phyloP scores from a whole-genome alignment of 306 rosid genomes.

The Acacia acuminata region DNA sequence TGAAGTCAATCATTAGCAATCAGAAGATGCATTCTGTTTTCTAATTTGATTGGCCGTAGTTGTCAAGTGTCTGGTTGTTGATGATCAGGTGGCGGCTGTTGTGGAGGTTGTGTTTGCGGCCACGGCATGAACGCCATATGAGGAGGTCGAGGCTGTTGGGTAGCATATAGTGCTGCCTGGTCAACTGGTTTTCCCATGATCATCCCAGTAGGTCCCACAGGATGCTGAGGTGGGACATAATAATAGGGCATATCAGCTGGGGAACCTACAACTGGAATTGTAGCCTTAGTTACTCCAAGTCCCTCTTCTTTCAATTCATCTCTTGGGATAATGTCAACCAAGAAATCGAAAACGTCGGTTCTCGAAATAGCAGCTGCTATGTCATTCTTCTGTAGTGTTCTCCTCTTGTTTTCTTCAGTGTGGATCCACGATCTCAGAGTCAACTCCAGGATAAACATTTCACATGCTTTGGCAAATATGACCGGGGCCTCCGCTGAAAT shows the following conservation, averaged over 20 bases:
- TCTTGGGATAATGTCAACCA: conserved; percentile 81
- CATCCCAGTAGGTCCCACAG: conserved; percentile 65
- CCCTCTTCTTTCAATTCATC: conserved; percentile 86
- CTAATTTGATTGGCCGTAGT: background rate
- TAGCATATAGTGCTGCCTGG: conserved; percentile 48
- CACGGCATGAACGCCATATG: conserved; percentile 75
- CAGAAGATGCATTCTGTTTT: conserved; percentile 25
- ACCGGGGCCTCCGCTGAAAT: conserved; percentile 84
- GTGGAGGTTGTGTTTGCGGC: conserved; percentile 63
- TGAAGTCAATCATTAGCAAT: conserved; percentile 28
- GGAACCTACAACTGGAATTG: conserved; percentile 63
- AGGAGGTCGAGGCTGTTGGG: conserved; percentile 70
- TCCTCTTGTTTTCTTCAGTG: conserved; percentile 79
- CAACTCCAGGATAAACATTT: conserved; percentile 77
- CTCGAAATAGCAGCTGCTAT: conserved; percentile 78
- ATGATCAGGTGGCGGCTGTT: conserved; percentile 50
- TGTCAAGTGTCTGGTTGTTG: conserved; percentile 57
- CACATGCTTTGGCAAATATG: conserved; percentile 82
- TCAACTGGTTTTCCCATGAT: conserved; percentile 84
- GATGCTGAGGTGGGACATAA: conserved; percentile 66
- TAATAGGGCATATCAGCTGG: conserved; percentile 71
- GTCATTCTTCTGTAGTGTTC: conserved; percentile 81
- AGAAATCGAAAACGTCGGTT: conserved; percentile 75
- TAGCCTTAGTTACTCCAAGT: conserved; percentile 68
- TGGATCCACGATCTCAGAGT: conserved; percentile 87